These are phyloP conservation scores for Leishmania aethiopica DNA, from an alignment of 208 protist species.

Conservation along the genomic window DNA sequence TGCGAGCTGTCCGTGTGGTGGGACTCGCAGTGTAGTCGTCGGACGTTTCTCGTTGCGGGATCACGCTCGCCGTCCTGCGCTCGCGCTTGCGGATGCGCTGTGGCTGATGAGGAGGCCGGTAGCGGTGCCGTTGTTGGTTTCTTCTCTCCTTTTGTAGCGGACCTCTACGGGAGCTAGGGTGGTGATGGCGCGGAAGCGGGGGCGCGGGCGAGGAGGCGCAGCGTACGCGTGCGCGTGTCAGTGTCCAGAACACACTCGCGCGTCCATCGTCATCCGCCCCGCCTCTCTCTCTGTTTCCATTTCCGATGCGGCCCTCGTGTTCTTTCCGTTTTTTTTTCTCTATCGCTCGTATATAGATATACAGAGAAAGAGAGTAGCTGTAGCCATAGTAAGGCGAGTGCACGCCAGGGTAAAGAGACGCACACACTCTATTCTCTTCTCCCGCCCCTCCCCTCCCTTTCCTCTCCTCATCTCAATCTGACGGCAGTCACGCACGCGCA, in stretches of 20 bases:
- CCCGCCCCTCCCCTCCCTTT: too few species aligned
- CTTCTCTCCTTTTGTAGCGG: slow-evolving; percentile 9
- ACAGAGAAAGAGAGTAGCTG: background rate
- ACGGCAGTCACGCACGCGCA: background rate
- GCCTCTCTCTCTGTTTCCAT: background rate
- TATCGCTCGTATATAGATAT: too few species aligned
- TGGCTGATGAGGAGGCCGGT: background rate
- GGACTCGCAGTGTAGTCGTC: too few species aligned
- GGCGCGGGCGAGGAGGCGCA: too few species aligned
- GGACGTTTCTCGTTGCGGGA: too few species aligned
- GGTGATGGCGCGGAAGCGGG: background rate
- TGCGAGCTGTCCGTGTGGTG: background rate
- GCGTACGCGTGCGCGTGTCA: background rate
- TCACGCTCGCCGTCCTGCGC: too few species aligned
- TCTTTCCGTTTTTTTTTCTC: background rate
- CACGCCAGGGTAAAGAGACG: background rate
- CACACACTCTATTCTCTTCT: background rate
- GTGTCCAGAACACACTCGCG: background rate
- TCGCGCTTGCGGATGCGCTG: too few species aligned
- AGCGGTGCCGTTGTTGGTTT: slow-evolving; percentile 6
- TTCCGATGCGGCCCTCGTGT: background rate
- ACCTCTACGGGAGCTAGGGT: background rate
- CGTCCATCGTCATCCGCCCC: background rate
- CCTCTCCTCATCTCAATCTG: too few species aligned
- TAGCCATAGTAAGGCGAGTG: background rate